Base-by-base conservation (phyloP, 116 monocot species). In the Cymodocea nodosa region DNA sequence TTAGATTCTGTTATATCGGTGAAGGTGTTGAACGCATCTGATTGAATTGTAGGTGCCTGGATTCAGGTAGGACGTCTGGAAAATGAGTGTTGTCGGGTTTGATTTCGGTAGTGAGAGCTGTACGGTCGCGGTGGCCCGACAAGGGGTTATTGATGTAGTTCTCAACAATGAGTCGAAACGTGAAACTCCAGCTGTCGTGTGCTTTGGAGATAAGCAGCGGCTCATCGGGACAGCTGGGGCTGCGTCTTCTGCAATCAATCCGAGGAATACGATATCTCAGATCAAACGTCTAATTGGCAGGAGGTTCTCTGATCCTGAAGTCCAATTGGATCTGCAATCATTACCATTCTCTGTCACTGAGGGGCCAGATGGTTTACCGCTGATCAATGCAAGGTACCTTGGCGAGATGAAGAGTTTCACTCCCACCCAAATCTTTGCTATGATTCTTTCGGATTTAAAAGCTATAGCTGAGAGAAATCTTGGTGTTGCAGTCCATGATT, bases 111-210 rank as follows among this genome's bases (percentile, higher is more conserved):
- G 88, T 70, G 85, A 88, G 75, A 93, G 77, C 74, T 74, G 83
- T 79, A 72, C 81, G 39, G 81, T 93, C 25, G 93, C 85, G 0
- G 93, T 93, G 11, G 88, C 89, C 10, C 77, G 88, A 39, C 85
- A 88, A 68, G 59, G 93, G 23, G 93, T 89, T 30, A 83, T 93
- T 36, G 93, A 93, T 52, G 88, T 89, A 23, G 83, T 85, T 4
- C 85, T 93, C 59, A 93, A 93, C 19, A 79, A 88, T 16, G 93
- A 93, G 64, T 93, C 93, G 2, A 93, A 93, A 77, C 83, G 88
- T 13, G 89, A 93, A 65, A 93, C 89, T 7, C 93, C 93, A 7
- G 81, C 89, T 16, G 55, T 93, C 52, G 83, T 93, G 16, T 85
- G 76, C 66, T 93, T 93, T 36, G 84, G 81, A 23, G 93, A 88